Evolutionary conservation across 306 rosid genomes (phyloP).

Genomic region (Glycine latifolia): DNA sequence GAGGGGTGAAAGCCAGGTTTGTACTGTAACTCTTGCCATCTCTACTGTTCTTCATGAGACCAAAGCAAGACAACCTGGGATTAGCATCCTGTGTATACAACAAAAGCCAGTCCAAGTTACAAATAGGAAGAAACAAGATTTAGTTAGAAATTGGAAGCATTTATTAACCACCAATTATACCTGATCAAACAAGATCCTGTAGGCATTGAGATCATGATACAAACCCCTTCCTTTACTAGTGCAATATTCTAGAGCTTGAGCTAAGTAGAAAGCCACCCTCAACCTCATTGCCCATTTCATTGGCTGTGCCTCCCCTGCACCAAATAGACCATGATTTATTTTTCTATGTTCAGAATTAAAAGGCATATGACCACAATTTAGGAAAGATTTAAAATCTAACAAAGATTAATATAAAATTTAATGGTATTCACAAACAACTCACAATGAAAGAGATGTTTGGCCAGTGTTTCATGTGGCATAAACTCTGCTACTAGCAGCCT

Average conservation of each 20-base stretch:
- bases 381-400: constrained; percentile 25
- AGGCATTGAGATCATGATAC: constrained; percentile 96
- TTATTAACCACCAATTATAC: constrained; percentile 44
- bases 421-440: constrained; percentile 31
- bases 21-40: constrained; percentile 98
- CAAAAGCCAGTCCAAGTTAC: constrained; percentile 39
- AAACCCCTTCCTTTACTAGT: constrained; percentile 83
- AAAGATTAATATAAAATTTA: background rate
- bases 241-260: constrained; percentile 92
- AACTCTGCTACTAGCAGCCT: constrained; percentile 90
- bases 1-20: constrained; percentile 94
- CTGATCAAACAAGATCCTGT: constrained; percentile 84
- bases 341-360: background rate
- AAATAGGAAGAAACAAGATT: constrained; percentile 20
- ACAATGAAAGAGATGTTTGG: constrained; percentile 95
- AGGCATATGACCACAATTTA: background rate
- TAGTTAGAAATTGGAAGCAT: constrained; percentile 14
- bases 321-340: constrained; percentile 34
- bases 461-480: constrained; percentile 89
- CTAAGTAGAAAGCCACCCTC: constrained; percentile 85
- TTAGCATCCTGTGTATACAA: constrained; percentile 72
- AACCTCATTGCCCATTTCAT: constrained; percentile 98
- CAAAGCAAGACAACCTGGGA: constrained; percentile 96
- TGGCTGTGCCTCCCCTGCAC: constrained; percentile 83
- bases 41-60: constrained; percentile 95